phyloP scores from a whole-genome alignment of 768 basidiomycete genomes.

The Collybia sordida region DNA sequence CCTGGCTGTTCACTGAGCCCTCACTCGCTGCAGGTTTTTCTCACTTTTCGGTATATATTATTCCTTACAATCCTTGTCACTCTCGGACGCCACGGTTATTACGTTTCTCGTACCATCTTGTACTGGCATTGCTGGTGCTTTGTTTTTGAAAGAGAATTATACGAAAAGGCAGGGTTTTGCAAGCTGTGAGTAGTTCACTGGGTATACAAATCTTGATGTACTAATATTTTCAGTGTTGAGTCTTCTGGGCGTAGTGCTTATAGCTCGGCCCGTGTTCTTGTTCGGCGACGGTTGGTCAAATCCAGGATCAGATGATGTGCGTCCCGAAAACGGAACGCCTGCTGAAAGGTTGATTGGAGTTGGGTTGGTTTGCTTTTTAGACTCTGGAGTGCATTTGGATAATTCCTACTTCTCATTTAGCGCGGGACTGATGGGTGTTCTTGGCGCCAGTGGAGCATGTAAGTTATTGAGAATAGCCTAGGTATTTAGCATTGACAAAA shows the following conservation, averaged over 20 bases:
- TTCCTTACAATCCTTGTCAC: constrained; percentile 68
- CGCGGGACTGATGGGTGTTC: constrained; percentile 43
- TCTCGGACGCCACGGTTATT: constrained; percentile 77
- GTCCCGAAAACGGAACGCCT: constrained; percentile 25
- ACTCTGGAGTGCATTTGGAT: neutral
- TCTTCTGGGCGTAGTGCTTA: constrained; percentile 74
- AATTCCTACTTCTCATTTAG: constrained; percentile 1
- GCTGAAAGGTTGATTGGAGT: constrained; percentile 39
- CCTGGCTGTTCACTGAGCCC: neutral
- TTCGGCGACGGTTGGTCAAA: constrained; percentile 45
- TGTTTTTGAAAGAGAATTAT: constrained; percentile 64
- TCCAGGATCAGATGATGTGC: constrained; percentile 5
- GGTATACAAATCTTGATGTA: neutral
- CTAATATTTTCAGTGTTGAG: constrained; percentile 45
- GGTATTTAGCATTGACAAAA: neutral
- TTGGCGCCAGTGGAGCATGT: constrained; percentile 74
- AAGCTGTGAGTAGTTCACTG: constrained; percentile 27
- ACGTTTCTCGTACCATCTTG: constrained; percentile 72
- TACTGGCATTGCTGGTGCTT: constrained; percentile 59
- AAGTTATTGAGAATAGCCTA: constrained; percentile 18
- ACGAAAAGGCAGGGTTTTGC: constrained; percentile 53
- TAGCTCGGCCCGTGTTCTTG: constrained; percentile 74
- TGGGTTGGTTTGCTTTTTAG: constrained; percentile 3
- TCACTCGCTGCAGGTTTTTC: constrained; percentile 53
- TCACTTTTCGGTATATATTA: constrained; percentile 48